Base-by-base conservation (phyloP, 2,329 filamentous ascomycete genomes). In the Teratosphaeria gauchensis region DNA sequence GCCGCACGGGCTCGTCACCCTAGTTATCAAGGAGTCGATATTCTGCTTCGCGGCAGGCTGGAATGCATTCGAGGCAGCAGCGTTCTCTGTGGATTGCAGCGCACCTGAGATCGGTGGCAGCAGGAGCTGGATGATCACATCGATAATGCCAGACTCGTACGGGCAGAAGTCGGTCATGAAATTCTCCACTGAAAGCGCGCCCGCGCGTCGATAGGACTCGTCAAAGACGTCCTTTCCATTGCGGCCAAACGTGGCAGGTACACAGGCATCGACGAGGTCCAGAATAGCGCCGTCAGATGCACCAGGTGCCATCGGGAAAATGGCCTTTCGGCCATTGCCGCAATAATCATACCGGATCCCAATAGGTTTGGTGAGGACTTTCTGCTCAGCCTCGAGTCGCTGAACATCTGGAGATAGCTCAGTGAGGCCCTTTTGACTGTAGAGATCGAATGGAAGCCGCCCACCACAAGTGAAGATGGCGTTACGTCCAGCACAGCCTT, bases 111-210 rank as follows among this genome's bases (percentile, higher is more conserved):
- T 31, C 19, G 56, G 38, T 9, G 59, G 56, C 31, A 60, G n/a
- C n/a, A 60, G 56, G 4, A 74, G 60, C 56, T 82, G 77, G 1
- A 74, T 74, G 11, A 84, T 67, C 0, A 72, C 69, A 56, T 82
- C 77, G 2, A 84, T 63, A n/a, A 86, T 81, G 0, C 81, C 80
- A 6, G 73, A 64, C 11, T 77, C 71, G 3, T 81, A 79, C 0
- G 81, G 82, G 55, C 76, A 75, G 62, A 85, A 83, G 57, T 70
- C 76, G 1, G 65, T 64, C 24, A 35, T 24, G 56, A 85, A 85
- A 0, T 68, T 62, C 0, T 69, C 55, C 0, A 66, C 59, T n/a
- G 82, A 77, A n/a, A 85, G 64, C 65, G 82, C 80, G 0, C 69
- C 67, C 0, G 82, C 82, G 59, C 78, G 80, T 19, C 82, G 76